Base-by-base conservation (phyloP, 2,329 filamentous ascomycete genomes). In the Pseudogymnoascus sp. region DNA sequence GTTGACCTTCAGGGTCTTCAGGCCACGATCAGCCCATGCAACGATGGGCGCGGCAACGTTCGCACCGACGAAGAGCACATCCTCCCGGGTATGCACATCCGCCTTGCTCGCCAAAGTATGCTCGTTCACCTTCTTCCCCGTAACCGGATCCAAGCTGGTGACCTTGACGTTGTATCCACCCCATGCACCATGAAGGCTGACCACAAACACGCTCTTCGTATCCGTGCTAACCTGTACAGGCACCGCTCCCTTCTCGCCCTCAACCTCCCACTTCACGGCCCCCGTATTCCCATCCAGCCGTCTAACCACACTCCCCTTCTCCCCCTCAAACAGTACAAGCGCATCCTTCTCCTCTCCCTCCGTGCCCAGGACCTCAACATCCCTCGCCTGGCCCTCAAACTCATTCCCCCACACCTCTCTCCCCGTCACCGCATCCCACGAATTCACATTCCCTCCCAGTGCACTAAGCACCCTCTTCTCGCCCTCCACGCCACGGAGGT, bases 391-490 rank as follows among this genome's bases (percentile, higher is more conserved):
- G 18, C 82, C 88, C 5, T 75, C 73, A 64, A 91, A 85, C 59
- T 80, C 78, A 45, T 81, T 81, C 64, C 85, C 84, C 91, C 95
- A 99, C 39, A 86, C 80, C 67, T 90, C 83, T 70, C 89, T 86
- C 29, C 95, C 95, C 70, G 88, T 90, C 60, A 88, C 80, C 37
- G 91, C 91, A 76, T 91, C 88, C 93, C 93, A 97, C 12, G 89
- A 84, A 62, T 88, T 84, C 29, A 97, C 85, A 60, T 83, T 82
- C 66, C 80, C 80, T 14, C 88, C 91, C 39, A 86, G 77, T 1
- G 88, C 92, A 68, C 88, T 89, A 39, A 92, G 83, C 16, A 97
- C 78, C 73, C 87, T 88, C 69, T 88, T 86, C 73, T 93, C 88
- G 65, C 87, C 89, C 68, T 92, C 86, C n/a, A 86, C 86, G n/a